These are phyloP conservation scores for Fusarium xylarioides DNA, from an alignment of 2,329 filamentous ascomycete genomes.

Conservation along the genomic window DNA sequence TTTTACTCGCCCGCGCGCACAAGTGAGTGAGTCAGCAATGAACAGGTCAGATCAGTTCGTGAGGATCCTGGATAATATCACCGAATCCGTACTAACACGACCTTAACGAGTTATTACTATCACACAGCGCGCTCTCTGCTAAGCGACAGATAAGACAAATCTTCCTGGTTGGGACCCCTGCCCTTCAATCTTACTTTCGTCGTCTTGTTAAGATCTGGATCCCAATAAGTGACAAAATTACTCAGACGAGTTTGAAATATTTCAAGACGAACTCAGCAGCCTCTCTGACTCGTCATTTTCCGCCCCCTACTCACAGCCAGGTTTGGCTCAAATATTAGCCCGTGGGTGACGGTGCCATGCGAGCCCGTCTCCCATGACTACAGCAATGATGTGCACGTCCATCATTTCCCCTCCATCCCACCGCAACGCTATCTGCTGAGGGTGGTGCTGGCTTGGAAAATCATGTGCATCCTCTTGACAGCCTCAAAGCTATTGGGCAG, in stretches of 20 bases:
- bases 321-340: neutral
- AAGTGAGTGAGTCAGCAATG: neutral
- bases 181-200: constrained; percentile 18
- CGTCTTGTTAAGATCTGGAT: neutral
- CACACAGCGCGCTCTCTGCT: neutral
- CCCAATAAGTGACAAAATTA: neutral
- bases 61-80: neutral
- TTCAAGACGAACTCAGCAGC: neutral
- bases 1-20: neutral
- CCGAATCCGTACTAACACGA: constrained; percentile 1
- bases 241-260: neutral
- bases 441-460: neutral
- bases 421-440: neutral
- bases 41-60: neutral
- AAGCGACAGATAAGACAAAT: constrained; percentile 11
- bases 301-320: neutral
- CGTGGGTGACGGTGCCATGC: neutral
- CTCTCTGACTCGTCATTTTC: neutral
- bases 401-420: neutral
- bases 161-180: neutral
- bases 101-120: neutral
- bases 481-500: neutral
- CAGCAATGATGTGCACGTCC: constrained; percentile 1
- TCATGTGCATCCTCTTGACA: neutral
- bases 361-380: neutral